Evolutionary conservation across 1,284 basidiomycete genomes (phyloP).

Genomic region (Thecaphora frezii): DNA sequence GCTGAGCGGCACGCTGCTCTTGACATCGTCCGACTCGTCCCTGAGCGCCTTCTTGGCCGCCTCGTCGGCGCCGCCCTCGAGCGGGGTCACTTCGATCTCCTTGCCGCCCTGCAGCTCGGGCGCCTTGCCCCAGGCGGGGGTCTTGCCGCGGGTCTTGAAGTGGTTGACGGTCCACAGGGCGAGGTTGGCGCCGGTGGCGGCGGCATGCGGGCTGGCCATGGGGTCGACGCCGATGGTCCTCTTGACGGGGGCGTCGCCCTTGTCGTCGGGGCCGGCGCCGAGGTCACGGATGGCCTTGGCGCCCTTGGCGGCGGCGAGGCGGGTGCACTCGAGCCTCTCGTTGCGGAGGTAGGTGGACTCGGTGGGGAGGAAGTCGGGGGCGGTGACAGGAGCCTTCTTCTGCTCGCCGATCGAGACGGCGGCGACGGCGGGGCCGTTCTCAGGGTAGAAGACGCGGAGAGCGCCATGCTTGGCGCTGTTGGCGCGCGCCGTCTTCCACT

Average conservation of each 20-base stretch:
- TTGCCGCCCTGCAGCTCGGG: conserved; percentile 47
- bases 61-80: conserved; percentile 34
- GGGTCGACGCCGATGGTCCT: conserved; percentile 46
- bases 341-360: conserved; percentile 50
- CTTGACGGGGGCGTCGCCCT: conserved; percentile 24
- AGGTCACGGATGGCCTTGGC: conserved; percentile 51
- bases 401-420: conserved; percentile 50
- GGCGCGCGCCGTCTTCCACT: conserved; percentile 52
- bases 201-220: conserved; percentile 50
- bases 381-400: conserved; percentile 47
- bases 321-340: conserved; percentile 50
- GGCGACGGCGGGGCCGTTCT: conserved; percentile 36
- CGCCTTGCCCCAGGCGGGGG: conserved; percentile 35
- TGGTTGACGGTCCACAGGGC: conserved; percentile 54
- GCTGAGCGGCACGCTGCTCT: conserved; percentile 45
- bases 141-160: conserved; percentile 54
- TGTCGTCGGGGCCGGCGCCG: conserved; percentile 32
- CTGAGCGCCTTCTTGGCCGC: conserved; percentile 47
- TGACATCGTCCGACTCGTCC: conserved; percentile 46
- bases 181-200: conserved; percentile 51
- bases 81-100: conserved; percentile 43
- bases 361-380: conserved; percentile 43
- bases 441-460: conserved; percentile 50
- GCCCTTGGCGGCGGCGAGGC: conserved; percentile 54
- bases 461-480: conserved; percentile 47